phyloP scores from a whole-genome alignment of 163 green algal species.

The Prototheca wickerhamii region DNA sequence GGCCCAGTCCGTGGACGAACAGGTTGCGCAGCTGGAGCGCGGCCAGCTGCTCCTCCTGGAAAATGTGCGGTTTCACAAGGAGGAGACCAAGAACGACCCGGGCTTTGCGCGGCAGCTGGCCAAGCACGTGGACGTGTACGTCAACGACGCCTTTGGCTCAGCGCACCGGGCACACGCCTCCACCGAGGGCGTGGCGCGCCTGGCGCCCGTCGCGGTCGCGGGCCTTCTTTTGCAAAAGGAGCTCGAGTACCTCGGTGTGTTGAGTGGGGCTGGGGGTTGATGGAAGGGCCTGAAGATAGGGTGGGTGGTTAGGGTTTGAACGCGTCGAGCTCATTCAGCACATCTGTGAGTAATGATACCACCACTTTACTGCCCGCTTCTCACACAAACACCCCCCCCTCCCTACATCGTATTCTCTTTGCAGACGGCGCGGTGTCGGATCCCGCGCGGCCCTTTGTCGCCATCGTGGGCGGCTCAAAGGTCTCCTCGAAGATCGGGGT shows the following conservation, averaged over 20 bases:
- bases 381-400: not conserved
- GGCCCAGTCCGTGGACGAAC: conserved; percentile 62
- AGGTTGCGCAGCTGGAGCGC: conserved; percentile 57
- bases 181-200: conserved; percentile 94
- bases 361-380: not conserved
- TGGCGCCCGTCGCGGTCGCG: conserved; percentile 67
- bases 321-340: no score
- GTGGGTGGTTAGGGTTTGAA: not conserved
- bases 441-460: conserved; percentile 84
- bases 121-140: conserved; percentile 80
- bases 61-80: conserved; percentile 97
- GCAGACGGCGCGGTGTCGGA: conserved; percentile 82
- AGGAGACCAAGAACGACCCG: conserved; percentile 93
- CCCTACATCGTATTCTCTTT: conserved; percentile 21
- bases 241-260: conserved; percentile 79
- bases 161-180: conserved; percentile 94
- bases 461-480: conserved; percentile 90
- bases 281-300: no score
- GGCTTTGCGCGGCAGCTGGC: conserved; percentile 82
- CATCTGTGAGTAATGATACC: not conserved
- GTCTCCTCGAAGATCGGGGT: conserved; percentile 97
- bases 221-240: conserved; percentile 94
- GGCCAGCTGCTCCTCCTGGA: conserved; percentile 87
- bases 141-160: conserved; percentile 98
- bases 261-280: no score